Evolutionary conservation across 2,329 filamentous ascomycete species (phyloP).

Genomic region (Paraphaeosphaeria minitans): DNA sequence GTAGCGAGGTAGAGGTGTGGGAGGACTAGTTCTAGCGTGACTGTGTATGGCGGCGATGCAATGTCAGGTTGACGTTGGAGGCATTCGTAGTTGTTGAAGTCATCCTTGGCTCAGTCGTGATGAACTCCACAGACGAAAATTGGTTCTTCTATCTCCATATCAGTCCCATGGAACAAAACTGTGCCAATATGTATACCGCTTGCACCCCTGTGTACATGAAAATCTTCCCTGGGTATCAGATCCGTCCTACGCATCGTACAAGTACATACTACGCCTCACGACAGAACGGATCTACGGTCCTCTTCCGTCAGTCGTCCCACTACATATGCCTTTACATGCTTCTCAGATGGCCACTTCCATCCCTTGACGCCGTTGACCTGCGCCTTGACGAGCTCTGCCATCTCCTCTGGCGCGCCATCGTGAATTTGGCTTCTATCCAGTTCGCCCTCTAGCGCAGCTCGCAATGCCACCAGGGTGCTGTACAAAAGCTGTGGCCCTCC

Average conservation of each 20-base stretch:
- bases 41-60: too few relatives aligned
- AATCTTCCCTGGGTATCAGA: background rate
- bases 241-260: background rate
- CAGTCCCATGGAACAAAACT: too few relatives aligned
- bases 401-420: constrained; percentile 33
- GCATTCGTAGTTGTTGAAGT: too few relatives aligned
- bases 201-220: background rate
- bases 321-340: constrained; percentile 47
- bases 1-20: too few relatives aligned
- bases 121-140: too few relatives aligned
- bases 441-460: constrained; percentile 49
- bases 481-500: constrained; percentile 36
- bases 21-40: too few relatives aligned
- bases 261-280: background rate
- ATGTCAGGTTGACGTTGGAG: too few relatives aligned
- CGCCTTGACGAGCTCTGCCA: constrained; percentile 36
- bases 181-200: too few relatives aligned
- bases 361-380: constrained; percentile 44
- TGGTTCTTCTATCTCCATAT: too few relatives aligned
- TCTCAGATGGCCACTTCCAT: constrained; percentile 53
- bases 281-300: background rate
- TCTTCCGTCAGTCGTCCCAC: constrained; percentile 11
- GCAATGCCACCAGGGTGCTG: constrained; percentile 46
- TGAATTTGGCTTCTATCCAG: constrained; percentile 18
- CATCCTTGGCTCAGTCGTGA: too few relatives aligned